A percentile compares a stretch with the other conserved stretches of the same genome.
Conservation (phyloP, 106 monocot genomes). For the Platanthera zijinensis region DNA sequence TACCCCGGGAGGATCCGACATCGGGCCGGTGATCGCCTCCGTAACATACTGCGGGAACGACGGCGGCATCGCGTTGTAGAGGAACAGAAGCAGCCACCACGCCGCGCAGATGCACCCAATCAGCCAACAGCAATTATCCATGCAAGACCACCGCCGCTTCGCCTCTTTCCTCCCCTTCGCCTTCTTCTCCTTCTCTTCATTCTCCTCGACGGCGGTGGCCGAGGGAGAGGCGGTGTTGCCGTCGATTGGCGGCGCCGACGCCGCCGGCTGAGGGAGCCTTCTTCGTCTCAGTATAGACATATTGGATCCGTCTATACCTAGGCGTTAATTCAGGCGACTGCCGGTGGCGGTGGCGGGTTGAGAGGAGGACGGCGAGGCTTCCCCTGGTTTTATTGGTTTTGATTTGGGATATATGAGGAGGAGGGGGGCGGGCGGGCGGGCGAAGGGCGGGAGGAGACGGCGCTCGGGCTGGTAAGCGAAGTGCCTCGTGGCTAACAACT, state of each 20-base stretch:
- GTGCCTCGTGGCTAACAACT: not conserved
- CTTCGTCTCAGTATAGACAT: constrained; percentile 10
- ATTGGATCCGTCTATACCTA: not conserved
- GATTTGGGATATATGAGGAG: not conserved
- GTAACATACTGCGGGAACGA: constrained; percentile 97
- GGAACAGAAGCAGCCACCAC: constrained; percentile 93
- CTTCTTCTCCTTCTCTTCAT: constrained; percentile 1
- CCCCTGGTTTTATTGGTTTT: not conserved
- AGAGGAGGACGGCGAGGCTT: not conserved
- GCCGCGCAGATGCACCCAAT: constrained; percentile 71
- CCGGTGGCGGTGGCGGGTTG: not conserved
- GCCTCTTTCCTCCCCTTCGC: constrained; percentile 9
- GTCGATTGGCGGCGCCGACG: not conserved
- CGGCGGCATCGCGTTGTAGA: constrained; percentile 94
- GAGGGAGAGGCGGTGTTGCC: not conserved
- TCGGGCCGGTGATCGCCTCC: constrained; percentile 92
- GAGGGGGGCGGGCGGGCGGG: not conserved
- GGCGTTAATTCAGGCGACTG: not conserved
- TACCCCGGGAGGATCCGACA: constrained; percentile 88
- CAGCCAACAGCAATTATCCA: constrained; percentile 80
- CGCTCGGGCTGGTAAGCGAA: not conserved
- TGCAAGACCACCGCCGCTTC: constrained; percentile 55
- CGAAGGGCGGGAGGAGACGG: not conserved
- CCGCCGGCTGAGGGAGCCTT: not conserved
- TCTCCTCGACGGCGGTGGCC: not conserved